These are phyloP conservation scores for Candida sphagnicola DNA, from an alignment of 805 yeast species.

Conservation along the genomic window DNA sequence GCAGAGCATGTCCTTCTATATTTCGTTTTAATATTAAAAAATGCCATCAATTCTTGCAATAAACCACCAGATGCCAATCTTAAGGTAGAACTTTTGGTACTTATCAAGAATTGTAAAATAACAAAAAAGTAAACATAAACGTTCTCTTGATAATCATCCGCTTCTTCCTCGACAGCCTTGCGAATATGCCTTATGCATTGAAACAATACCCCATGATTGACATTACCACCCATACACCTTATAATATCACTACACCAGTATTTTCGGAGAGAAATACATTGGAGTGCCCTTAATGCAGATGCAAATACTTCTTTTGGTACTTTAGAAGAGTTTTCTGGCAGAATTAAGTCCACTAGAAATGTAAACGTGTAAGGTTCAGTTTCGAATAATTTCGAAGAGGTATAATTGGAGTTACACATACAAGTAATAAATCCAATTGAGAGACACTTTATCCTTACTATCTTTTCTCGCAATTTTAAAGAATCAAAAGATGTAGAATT, in stretches of 20 bases:
- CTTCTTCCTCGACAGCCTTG: constrained; percentile 43
- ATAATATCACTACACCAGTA: constrained; percentile 75
- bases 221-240: constrained; percentile 78
- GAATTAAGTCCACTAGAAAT: constrained; percentile 67
- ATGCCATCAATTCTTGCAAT: constrained; percentile 58
- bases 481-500: constrained; percentile 51
- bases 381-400: constrained; percentile 65
- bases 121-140: constrained; percentile 57
- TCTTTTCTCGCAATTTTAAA: constrained; percentile 50
- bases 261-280: constrained; percentile 62
- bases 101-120: constrained; percentile 59
- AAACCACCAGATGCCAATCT: constrained; percentile 74
- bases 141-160: constrained; percentile 24
- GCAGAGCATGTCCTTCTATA: constrained; percentile 58
- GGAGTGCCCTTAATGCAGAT: constrained; percentile 63
- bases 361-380: constrained; percentile 66
- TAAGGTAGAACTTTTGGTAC: constrained; percentile 49
- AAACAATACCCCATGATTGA: constrained; percentile 78
- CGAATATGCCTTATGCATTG: constrained; percentile 66
- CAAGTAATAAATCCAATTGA: constrained; percentile 64
- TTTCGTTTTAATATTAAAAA: constrained; percentile 49
- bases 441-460: constrained; percentile 61
- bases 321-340: constrained; percentile 49
- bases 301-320: constrained; percentile 52
- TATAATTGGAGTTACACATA: constrained; percentile 51